A percentile compares a stretch with the other conserved stretches of the same genome.
Evolutionary conservation across 2,329 filamentous ascomycete genomes (phyloP).

Genomic region (Colletotrichum liriopes): DNA sequence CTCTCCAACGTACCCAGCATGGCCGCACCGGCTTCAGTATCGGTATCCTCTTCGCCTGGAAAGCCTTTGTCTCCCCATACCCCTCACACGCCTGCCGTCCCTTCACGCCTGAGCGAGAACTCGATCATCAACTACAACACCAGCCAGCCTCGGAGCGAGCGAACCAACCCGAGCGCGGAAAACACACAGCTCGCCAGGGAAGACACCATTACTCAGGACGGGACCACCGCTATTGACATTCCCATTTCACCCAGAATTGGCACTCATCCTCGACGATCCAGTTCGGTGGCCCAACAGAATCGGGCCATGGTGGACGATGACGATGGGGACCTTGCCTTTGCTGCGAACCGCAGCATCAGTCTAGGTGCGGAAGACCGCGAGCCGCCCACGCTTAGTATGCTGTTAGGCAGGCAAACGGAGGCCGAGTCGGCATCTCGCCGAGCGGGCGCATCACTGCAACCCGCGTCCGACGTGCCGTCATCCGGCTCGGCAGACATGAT

Average conservation of each 20-base stretch:
- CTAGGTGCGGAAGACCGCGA: slow-evolving; percentile 76
- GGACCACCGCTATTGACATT: slow-evolving; percentile 80
- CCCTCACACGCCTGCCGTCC: slow-evolving; percentile 93
- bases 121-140: slow-evolving; percentile 80
- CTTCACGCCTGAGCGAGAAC: slow-evolving; percentile 92
- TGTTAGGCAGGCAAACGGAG: slow-evolving; percentile 67
- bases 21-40: slow-evolving; percentile 81
- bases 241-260: slow-evolving; percentile 77
- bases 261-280: slow-evolving; percentile 73
- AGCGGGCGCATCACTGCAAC: slow-evolving; percentile 52
- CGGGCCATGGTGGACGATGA: slow-evolving; percentile 70
- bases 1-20: slow-evolving; percentile 76
- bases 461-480: slow-evolving; percentile 59
- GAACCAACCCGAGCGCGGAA: slow-evolving; percentile 47
- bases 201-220: slow-evolving; percentile 62
- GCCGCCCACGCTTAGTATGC: slow-evolving; percentile 75
- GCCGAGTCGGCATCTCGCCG: slow-evolving; percentile 48
- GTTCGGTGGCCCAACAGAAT: slow-evolving; percentile 78
- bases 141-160: slow-evolving; percentile 49
- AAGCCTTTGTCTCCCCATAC: slow-evolving; percentile 93
- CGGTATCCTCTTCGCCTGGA: slow-evolving; percentile 88
- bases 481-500: slow-evolving; percentile 57
- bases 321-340: slow-evolving; percentile 73
- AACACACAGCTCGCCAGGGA: slow-evolving; percentile 52
- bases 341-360: slow-evolving; percentile 77